Percentiles rank a stretch among this genome's conserved stretches.
phyloP scores from a whole-genome alignment of 2,329 filamentous ascomycete species.

The Zopfia rhizophila region DNA sequence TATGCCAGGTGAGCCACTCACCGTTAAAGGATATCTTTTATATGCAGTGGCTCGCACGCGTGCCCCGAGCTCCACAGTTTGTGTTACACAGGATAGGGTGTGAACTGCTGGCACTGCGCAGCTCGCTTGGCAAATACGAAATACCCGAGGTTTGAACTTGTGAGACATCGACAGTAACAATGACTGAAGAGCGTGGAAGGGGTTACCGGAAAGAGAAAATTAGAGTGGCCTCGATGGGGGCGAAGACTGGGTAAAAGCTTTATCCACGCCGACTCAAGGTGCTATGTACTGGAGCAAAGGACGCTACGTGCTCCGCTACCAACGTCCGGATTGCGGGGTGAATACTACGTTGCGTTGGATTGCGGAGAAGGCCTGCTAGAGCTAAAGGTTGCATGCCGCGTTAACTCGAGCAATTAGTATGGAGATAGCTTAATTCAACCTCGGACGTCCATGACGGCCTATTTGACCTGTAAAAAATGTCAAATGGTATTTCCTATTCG shows the following conservation, averaged over 20 bases:
- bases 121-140: constrained; percentile 30
- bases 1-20: constrained; percentile 10
- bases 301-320: constrained; percentile 29
- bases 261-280: constrained; percentile 14
- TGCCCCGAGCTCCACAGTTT: constrained; percentile 19
- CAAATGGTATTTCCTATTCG: constrained; percentile 36
- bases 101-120: constrained; percentile 21
- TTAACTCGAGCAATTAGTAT: constrained; percentile 1
- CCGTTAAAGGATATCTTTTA: no score
- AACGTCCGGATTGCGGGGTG: constrained; percentile 35
- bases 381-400: constrained; percentile 1
- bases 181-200: constrained; percentile 21
- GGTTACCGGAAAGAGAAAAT: constrained; percentile 26
- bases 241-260: constrained; percentile 20
- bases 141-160: constrained; percentile 39
- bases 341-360: constrained; percentile 6
- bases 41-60: no score
- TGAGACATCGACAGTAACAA: constrained; percentile 24
- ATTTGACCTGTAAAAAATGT: constrained; percentile 31
- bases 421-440: constrained; percentile 35
- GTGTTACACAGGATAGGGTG: constrained; percentile 31
- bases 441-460: constrained; percentile 31
- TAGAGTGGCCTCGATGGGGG: constrained; percentile 12
- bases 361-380: constrained; percentile 9
- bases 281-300: constrained; percentile 4